phyloP scores from a whole-genome alignment of 768 basidiomycete species.

The Tricholoma flavovirens region DNA sequence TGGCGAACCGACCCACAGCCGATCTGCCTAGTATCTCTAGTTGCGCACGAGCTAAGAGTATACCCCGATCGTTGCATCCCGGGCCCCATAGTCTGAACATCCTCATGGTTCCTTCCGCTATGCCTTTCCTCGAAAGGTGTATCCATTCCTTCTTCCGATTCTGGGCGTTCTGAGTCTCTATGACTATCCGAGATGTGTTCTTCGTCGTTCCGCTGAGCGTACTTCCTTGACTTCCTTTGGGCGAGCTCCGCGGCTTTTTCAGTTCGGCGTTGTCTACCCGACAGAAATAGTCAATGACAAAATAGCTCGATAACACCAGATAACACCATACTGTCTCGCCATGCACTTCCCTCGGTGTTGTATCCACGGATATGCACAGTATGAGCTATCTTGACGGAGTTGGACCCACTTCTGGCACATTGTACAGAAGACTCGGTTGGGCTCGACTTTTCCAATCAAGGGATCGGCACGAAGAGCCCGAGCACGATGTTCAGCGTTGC shows the following conservation, averaged over 20 bases:
- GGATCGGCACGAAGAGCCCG: slow-evolving; percentile 61
- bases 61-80: neutral
- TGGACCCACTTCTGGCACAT: slow-evolving; percentile 82
- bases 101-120: slow-evolving; percentile 13
- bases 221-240: slow-evolving; percentile 34
- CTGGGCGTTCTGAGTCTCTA: slow-evolving; percentile 19
- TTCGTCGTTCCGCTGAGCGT: slow-evolving; percentile 20
- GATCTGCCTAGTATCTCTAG: neutral
- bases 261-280: slow-evolving; percentile 45
- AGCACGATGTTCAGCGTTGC: slow-evolving; percentile 78
- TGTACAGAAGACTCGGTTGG: slow-evolving; percentile 67
- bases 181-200: slow-evolving; percentile 20
- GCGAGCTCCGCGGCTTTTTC: slow-evolving; percentile 54
- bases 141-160: slow-evolving; percentile 25
- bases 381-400: slow-evolving; percentile 69
- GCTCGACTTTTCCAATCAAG: slow-evolving; percentile 64
- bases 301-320: neutral
- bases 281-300: slow-evolving; percentile 2
- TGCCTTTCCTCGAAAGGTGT: slow-evolving; percentile 18
- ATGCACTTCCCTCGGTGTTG: slow-evolving; percentile 75
- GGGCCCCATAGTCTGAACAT: neutral
- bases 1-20: neutral
- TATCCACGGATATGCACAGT: slow-evolving; percentile 78
- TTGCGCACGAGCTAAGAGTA: neutral
- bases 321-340: slow-evolving; percentile 50